Evolutionary conservation across 2,329 filamentous ascomycete genomes (phyloP).

Genomic region (Leptographium radiaticola): DNA sequence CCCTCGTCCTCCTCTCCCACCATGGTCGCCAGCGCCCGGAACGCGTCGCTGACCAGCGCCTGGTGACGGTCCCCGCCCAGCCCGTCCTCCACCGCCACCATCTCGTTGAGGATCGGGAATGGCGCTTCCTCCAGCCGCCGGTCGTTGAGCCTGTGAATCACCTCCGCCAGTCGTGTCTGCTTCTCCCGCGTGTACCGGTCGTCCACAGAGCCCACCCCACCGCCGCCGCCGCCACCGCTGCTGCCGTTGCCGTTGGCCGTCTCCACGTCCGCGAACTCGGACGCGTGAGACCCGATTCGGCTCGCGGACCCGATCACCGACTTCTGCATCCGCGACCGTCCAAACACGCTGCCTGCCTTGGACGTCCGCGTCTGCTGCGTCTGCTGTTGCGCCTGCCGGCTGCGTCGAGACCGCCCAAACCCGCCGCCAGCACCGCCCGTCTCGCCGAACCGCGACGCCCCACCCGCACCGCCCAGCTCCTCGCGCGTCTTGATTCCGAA

Average conservation of each 20-base stretch:
- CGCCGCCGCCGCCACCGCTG: constrained; percentile 14
- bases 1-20: constrained; percentile 53
- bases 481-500: constrained; percentile 68
- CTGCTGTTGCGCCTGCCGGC: constrained; percentile 20
- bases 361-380: constrained; percentile 12
- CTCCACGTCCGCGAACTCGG: constrained; percentile 57
- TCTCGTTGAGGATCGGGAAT: constrained; percentile 64
- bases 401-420: constrained; percentile 47
- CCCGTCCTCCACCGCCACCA: constrained; percentile 53
- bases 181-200: constrained; percentile 72
- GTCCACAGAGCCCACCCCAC: constrained; percentile 43
- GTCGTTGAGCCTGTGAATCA: constrained; percentile 66
- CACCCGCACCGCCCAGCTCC: constrained; percentile 17
- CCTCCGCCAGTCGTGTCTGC: constrained; percentile 67
- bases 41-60: constrained; percentile 67
- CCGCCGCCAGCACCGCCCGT: constrained; percentile 25
- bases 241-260: constrained; percentile 23
- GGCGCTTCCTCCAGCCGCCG: constrained; percentile 51
- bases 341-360: constrained; percentile 40
- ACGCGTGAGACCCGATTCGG: constrained; percentile 48
- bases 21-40: constrained; percentile 67
- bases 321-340: constrained; percentile 56
- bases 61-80: constrained; percentile 48
- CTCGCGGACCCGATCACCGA: constrained; percentile 79
- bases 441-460: constrained; percentile 6